Base-by-base conservation (phyloP, 257 asterid species). In the Solanum medicagineum region DNA sequence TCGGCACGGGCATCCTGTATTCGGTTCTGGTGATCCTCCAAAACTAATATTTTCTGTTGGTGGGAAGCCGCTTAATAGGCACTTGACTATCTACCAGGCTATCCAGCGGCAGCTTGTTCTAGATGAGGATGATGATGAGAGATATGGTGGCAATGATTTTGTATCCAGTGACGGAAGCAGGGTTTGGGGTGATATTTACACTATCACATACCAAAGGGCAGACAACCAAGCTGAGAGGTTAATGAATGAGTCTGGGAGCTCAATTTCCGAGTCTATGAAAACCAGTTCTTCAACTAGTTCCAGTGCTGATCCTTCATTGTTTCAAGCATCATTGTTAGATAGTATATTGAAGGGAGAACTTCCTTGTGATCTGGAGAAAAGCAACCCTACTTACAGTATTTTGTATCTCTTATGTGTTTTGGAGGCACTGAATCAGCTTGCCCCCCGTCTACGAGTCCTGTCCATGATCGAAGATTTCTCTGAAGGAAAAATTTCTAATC, bases 281-380 rank as follows among this genome's bases (percentile, higher is more conserved):
- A 92, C 93, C 68, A 87, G 89, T 91, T 88, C 93, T 85, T 86
- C 91, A 9, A 87, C 91, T 62, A 87, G 85, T 88, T 86, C 90
- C 55, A 87, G 80, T 69, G 45, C 90, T 32, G 94, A 91, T 51
- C 65, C 92, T 70, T 75, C 81, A 8, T 87, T 93, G 5, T 51
- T 88, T 19, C 93, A 87, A 81, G 89, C 92, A 24, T 95, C 99
- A 24, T 90, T 95, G 83, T 89, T 95, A 40, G 98, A 97, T 90
- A 94, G 99, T 91, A 95, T 97, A 88, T 88, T 97, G 88, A 98
- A 87, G 88, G 99, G 98, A 77, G 94, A 92, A 74, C 98, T 97
- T 84, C 98, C 99, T 75, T 94, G 99, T 90, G 99, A 94, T 86
- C 71, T 97, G 89, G 99, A 95, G 84, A 92, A 94, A 90, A 92